phyloP scores from a whole-genome alignment of 148 eudicot genomes.

The Dysphania ambrosioides region DNA sequence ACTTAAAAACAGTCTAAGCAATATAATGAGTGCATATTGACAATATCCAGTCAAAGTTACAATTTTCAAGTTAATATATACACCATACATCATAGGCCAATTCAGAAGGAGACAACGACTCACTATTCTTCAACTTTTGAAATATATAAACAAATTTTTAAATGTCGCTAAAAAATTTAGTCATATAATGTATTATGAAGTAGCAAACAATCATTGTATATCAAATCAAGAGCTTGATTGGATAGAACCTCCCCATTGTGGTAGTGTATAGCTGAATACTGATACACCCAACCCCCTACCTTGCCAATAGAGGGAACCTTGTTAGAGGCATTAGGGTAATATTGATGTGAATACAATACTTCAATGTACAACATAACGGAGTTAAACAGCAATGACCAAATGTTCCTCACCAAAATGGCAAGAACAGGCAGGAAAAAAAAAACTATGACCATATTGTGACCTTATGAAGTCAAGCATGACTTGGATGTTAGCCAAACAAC shows the following conservation, averaged over 20 bases:
- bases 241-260: too few species aligned
- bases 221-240: too few species aligned
- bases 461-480: background rate
- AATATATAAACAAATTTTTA: too few species aligned
- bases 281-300: too few species aligned
- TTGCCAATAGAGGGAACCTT: too few species aligned
- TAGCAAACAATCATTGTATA: too few species aligned
- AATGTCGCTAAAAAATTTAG: too few species aligned
- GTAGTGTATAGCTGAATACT: too few species aligned
- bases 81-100: background rate
- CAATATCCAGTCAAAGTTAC: background rate
- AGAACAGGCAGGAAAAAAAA: background rate
- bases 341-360: background rate
- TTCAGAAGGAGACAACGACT: too few species aligned
- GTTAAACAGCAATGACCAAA: background rate
- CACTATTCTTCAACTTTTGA: too few species aligned
- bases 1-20: background rate
- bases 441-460: background rate
- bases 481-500: background rate
- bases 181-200: too few species aligned
- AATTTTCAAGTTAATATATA: constrained; percentile 1
- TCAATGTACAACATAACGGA: background rate
- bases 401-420: constrained; percentile 14
- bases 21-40: background rate
- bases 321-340: too few species aligned